Percentiles rank a stretch among this genome's conserved stretches.
Conservation (phyloP, 2,329 filamentous ascomycete genomes). For the Stemphylium beticola region DNA sequence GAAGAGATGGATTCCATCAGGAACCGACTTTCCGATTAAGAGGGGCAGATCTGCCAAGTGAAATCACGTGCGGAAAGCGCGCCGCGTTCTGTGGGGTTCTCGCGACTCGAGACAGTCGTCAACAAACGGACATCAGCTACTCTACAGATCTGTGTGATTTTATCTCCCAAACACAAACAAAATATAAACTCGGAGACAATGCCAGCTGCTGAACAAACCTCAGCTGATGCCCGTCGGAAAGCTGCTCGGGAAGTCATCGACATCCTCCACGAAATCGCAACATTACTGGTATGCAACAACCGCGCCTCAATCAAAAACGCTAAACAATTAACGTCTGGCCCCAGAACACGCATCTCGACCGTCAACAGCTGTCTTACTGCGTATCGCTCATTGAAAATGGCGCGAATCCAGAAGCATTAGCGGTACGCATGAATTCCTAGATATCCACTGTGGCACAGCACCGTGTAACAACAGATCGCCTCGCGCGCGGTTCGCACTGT, state of each 20-base stretch:
- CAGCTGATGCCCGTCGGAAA: conserved; percentile 64
- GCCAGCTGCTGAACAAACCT: conserved; percentile 31
- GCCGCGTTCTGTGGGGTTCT: conserved; percentile 4
- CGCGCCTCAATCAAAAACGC: background rate
- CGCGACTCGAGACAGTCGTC: conserved; percentile 4
- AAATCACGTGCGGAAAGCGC: conserved; percentile 11
- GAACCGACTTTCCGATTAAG: conserved; percentile 1
- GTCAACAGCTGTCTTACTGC: conserved; percentile 89
- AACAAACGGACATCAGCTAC: conserved; percentile 9
- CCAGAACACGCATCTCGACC: conserved; percentile 92
- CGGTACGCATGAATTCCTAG: conserved; percentile 65
- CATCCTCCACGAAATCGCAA: conserved; percentile 84
- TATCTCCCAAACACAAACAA: background rate
- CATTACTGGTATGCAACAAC: conserved; percentile 73
- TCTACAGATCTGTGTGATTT: too few species aligned
- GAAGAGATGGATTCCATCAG: background rate
- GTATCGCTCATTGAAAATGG: conserved; percentile 97
- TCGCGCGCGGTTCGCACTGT: conserved; percentile 17
- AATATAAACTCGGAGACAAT: conserved; percentile 1
- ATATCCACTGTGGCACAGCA: conserved; percentile 12
- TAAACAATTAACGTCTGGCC: background rate
- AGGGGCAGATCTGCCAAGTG: conserved; percentile 5
- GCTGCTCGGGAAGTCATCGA: conserved; percentile 81
- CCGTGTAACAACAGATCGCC: conserved; percentile 10
- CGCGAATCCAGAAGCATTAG: conserved; percentile 92